Evolutionary conservation across 2,329 filamentous ascomycete genomes (phyloP), one percentile per base, ranked within the genome.

Genomic region (Exserohilum rostratum): DNA sequence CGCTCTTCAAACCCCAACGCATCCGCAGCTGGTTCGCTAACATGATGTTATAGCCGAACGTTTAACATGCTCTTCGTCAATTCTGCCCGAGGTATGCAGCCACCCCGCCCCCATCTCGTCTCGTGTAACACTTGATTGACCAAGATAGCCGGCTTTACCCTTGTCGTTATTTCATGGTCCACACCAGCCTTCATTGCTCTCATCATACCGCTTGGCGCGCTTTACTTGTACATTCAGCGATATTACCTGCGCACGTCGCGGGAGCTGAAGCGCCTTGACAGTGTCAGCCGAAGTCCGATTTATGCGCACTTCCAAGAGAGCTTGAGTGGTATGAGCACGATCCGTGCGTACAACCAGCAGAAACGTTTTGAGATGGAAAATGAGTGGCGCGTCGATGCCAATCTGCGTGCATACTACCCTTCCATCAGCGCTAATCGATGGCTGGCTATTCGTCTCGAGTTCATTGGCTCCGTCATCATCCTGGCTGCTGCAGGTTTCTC

Each of bases 241-340:
- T 99, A 99, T 82, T 99, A 99, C 76, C 85, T 99, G 44, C 86
- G 93, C 59, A 97, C 95, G 12, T 99, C 95, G 55, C 90, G 96
- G 60, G 96, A 99, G 79, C 83, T 99, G 61, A 99, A 99, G 82
- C 86, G 95, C 62, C 83, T 99, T 55, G 95, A 99, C 77, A 97
- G 93, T 73, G 89, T 98, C 64, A 96, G 90, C 73, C 88, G 92
- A 67, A 97, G 93, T 74, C 96, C 96, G 22, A 96, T 99, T 67
- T 99, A 93, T 75, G 95, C 95, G 6, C 96, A 99, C 76, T 99
- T 99, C 79, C 95, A 99, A 73, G 96, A 99, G 78, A 96, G 92
- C 1, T 85, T 99, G 9, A 93, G 91, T 58, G 95, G 95, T 38
- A 89, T 97, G 71, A 91, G 90, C 56, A 99, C 95, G 10, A 98